Evolutionary conservation across 2,329 filamentous ascomycete genomes (phyloP).

Genomic region (Claviceps paspali): DNA sequence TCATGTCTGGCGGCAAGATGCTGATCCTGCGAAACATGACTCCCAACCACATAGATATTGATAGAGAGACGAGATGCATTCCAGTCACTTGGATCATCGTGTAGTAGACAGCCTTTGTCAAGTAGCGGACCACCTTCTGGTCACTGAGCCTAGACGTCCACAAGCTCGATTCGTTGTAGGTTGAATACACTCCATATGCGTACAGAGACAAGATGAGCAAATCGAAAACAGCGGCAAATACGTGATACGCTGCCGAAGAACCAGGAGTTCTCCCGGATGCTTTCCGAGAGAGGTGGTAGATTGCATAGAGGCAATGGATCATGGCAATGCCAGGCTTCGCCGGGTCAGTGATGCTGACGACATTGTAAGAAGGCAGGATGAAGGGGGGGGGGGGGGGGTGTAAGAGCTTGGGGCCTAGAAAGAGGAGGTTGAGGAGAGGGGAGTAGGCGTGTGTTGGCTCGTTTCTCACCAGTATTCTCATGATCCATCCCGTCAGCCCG

Average conservation of each 20-base stretch:
- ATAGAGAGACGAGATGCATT: slow-evolving; percentile 55
- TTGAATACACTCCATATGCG: slow-evolving; percentile 35
- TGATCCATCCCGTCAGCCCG: slow-evolving; percentile 54
- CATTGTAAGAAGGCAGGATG: background rate
- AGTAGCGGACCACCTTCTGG: slow-evolving; percentile 36
- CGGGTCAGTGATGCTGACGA: background rate
- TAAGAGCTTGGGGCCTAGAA: too few relatives aligned
- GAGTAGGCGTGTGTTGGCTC: background rate
- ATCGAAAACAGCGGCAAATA: slow-evolving; percentile 68
- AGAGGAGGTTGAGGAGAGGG: background rate
- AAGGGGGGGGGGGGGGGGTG: background rate
- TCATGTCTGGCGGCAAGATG: slow-evolving; percentile 80
- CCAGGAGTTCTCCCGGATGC: slow-evolving; percentile 57
- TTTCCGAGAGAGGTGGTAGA: slow-evolving; percentile 64
- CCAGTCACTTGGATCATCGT: slow-evolving; percentile 46
- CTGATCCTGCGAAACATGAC: slow-evolving; percentile 71
- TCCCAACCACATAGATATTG: slow-evolving; percentile 59
- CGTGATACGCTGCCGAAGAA: slow-evolving; percentile 76
- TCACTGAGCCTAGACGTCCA: slow-evolving; percentile 59
- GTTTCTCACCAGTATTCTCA: slow-evolving; percentile 55
- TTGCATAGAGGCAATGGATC: slow-evolving; percentile 57
- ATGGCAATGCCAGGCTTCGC: slow-evolving; percentile 59
- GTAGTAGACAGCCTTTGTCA: slow-evolving; percentile 55
- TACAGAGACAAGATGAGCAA: slow-evolving; percentile 38
- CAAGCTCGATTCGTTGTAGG: slow-evolving; percentile 24